Conservation (phyloP, 1,284 basidiomycete species). For the Pisolithus thermaeus region DNA sequence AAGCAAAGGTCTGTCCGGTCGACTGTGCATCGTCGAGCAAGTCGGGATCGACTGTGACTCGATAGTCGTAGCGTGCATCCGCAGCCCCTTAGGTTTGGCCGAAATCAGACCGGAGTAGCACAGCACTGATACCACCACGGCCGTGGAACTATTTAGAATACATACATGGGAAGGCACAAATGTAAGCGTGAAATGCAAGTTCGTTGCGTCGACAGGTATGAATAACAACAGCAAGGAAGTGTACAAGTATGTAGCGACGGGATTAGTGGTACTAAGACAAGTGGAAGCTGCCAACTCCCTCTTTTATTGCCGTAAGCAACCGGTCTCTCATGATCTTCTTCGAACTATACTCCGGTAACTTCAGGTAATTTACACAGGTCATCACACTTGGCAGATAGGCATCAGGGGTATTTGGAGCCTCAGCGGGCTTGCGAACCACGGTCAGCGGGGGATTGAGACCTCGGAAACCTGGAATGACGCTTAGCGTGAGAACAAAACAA, state of each 20-base stretch:
- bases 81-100: too few relatives aligned
- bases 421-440: slow-evolving; percentile 95
- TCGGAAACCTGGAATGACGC: slow-evolving; percentile 68
- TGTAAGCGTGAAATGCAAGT: too few relatives aligned
- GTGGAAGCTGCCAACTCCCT: slow-evolving; percentile 94
- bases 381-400: slow-evolving; percentile 97
- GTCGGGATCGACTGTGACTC: background rate
- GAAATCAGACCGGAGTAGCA: too few relatives aligned
- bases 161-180: too few relatives aligned
- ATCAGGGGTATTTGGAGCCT: slow-evolving; percentile 84
- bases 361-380: slow-evolving; percentile 98
- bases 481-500: background rate
- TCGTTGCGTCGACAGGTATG: background rate
- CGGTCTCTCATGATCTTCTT: slow-evolving; percentile 79
- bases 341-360: slow-evolving; percentile 88
- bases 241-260: slow-evolving; percentile 20
- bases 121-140: too few relatives aligned
- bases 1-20: slow-evolving; percentile 62
- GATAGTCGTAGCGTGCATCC: background rate
- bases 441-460: slow-evolving; percentile 93
- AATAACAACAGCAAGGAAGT: slow-evolving; percentile 12
- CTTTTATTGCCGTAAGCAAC: slow-evolving; percentile 75
- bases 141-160: too few relatives aligned
- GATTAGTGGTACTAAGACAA: slow-evolving; percentile 54
- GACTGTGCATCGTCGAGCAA: slow-evolving; percentile 25